phyloP scores from a whole-genome alignment of 805 yeast species.

The Yarrowia sp. region DNA sequence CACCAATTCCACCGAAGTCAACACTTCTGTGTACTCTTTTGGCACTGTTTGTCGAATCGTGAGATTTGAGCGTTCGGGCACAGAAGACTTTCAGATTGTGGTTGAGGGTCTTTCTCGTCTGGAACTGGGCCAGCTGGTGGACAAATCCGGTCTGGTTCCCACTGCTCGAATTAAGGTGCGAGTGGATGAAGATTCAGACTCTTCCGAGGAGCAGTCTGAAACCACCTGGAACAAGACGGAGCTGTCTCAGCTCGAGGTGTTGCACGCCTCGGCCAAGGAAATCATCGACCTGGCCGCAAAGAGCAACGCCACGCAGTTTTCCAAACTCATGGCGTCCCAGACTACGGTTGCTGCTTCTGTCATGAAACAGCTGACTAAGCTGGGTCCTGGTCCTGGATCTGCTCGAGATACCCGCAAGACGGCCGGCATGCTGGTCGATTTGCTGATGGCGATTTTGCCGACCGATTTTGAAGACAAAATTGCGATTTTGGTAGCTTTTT shows the following conservation, averaged over 20 bases:
- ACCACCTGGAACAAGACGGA: background rate
- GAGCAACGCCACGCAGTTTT: conserved; percentile 7
- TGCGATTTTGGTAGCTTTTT: conserved; percentile 33
- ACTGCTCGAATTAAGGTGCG: background rate
- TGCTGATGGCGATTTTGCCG: conserved; percentile 39
- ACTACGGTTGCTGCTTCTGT: conserved; percentile 21
- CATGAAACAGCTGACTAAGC: conserved; percentile 27
- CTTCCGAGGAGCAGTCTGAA: background rate
- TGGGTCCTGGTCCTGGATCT: conserved; percentile 8
- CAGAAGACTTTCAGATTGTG: conserved; percentile 27
- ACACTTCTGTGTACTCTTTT: conserved; percentile 10
- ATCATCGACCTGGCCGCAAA: conserved; percentile 25
- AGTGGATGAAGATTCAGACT: background rate
- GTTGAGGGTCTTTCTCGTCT: conserved; percentile 32
- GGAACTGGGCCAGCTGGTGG: conserved; percentile 21
- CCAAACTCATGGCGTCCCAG: background rate
- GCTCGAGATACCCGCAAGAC: conserved; percentile 27
- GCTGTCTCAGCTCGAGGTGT: conserved; percentile 24
- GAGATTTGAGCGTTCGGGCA: conserved; percentile 29
- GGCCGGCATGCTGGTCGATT: conserved; percentile 38
- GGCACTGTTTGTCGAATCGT: conserved; percentile 31
- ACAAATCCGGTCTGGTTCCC: conserved; percentile 18
- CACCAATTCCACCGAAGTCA: conserved; percentile 20
- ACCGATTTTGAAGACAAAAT: conserved; percentile 36
- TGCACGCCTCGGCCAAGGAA: conserved; percentile 29